Percentiles rank a stretch among this genome's conserved stretches.
phyloP scores from a whole-genome alignment of 176 grass and related monocot genomes.

The Oryza nivara region DNA sequence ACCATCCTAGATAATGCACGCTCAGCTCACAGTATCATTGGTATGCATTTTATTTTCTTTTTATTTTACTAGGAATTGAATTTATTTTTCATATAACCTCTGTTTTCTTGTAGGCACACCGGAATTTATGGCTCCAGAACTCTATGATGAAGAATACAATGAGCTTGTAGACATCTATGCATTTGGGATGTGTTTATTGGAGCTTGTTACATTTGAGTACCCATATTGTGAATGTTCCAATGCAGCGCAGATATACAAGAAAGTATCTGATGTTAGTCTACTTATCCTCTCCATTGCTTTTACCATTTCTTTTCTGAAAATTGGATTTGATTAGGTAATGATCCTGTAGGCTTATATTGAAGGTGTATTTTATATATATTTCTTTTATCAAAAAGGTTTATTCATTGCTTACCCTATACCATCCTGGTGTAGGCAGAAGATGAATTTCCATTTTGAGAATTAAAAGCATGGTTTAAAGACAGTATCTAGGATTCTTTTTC shows the following conservation, averaged over 20 bases:
- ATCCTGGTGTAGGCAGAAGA: not conserved
- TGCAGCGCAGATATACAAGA: conserved; percentile 84
- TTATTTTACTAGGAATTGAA: not conserved
- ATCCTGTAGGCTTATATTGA: not conserved
- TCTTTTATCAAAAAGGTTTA: not conserved
- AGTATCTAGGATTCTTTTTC: not conserved
- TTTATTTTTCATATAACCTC: conserved; percentile 20
- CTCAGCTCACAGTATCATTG: conserved; percentile 79
- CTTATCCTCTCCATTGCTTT: not conserved
- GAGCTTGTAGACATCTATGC: conserved; percentile 85
- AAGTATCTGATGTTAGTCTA: conserved; percentile 65
- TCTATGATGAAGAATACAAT: conserved; percentile 81
- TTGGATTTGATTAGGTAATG: not conserved
- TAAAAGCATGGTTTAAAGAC: not conserved
- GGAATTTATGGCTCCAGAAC: conserved; percentile 86
- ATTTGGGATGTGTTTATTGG: conserved; percentile 84
- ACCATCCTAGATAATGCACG: conserved; percentile 72
- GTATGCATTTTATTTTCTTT: conserved; percentile 38
- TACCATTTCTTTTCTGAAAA: not conserved
- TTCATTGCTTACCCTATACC: not conserved
- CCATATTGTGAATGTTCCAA: conserved; percentile 83
- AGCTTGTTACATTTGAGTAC: conserved; percentile 85
- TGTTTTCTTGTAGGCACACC: conserved; percentile 60
- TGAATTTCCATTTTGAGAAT: not conserved
- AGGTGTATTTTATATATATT: not conserved